Evolutionary conservation across 495 filamentous ascomycete genomes (phyloP), one percentile per base, ranked within the genome.

Genomic region (Penicillium lividum): DNA sequence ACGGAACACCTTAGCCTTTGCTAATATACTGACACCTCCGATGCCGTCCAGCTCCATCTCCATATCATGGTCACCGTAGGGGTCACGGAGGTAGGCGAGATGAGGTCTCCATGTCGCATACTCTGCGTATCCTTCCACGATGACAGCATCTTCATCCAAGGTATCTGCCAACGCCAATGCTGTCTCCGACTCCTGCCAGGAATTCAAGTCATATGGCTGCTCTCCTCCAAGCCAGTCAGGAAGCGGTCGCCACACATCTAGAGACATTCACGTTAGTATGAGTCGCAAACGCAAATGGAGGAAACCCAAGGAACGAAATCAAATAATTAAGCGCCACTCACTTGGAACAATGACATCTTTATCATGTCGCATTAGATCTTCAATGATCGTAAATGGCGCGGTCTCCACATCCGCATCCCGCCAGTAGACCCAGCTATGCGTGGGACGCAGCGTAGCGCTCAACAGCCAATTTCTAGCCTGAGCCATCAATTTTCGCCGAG

Each of bases 41-140:
- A 99, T 92, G 53, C 94, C 94, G 66, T 99, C 94, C 62, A 99
- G 91, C 63, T 99, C 95, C 94, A 99, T 97, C 72, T 99, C 95
- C 87, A 98, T 96, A 72, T 99, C 95, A 3, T 92, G 92, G 64
- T 99, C 93, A 34, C 95, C 95, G 65, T 96, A 98, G 3, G 95
- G 95, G 69, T 99, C 95, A 15, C 95, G 87, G 2, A 99, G 84
- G 69, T 99, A 99, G 38, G 95, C 95, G 53, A 99, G 81, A 82
- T 99, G 95, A 27, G 95, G 95, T 55, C 95, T 80, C 93, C 94
- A 99, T 3, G 95, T 99, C 22, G 95, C 95, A 68, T 99, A 99
- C 78, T 99, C 95, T 36, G 95, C 95, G 67, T 99, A 99, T 27
- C 95, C 95, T 72, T 99, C 95, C 13, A 99, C 95, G 75, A 99